Base-by-base conservation (phyloP, 768 basidiomycete species). In the Leccinum aurantiacum region DNA sequence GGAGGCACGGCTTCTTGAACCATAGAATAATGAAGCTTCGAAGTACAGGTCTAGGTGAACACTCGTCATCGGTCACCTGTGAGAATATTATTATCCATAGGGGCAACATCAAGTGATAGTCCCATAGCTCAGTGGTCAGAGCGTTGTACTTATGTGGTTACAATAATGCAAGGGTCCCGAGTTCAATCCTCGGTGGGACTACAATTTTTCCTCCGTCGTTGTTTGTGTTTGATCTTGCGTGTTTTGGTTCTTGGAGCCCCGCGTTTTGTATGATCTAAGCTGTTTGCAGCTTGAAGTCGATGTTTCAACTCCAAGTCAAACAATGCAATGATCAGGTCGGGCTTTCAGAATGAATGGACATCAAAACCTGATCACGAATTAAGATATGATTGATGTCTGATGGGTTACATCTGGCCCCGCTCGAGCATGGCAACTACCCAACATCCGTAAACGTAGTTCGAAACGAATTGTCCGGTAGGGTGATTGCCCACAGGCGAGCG, bases 111-210 rank as follows among this genome's bases (percentile, higher is more conserved):
- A 9, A 46, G 4, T 62, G 72, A 62, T 70, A 75, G 74, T 77
- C 80, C 82, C 80, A 80, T 82, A 82, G 80, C 80, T 82, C 80
- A 82, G 80, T 82, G 80, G 80, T 81, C 71, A 82, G 80, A 82
- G 80, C 80, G 79, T 82, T 82, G 80, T 82, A 82, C 80, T 82
- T 82, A 82, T 82, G 81, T 67, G 80, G 80, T 76, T 82, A 76
- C 69, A 74, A 68, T 73, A 67, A 82, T 82, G 80, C 80, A 82
- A 82, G 80, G 80, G 80, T 82, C 81, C 81, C 80, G 82, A 82
- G 80, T 82, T 82, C 80, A 79, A 82, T 79, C 79, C 80, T 82
- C 82, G 80, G 80, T 79, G 80, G 81, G 80, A 81, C 80, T 80
- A 82, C n/a, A 67, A 66, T 80, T 69, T 78, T 77, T 59, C 6